phyloP scores from a whole-genome alignment of 192 early-diverging fungal genomes.

The Piromyces sp. region DNA sequence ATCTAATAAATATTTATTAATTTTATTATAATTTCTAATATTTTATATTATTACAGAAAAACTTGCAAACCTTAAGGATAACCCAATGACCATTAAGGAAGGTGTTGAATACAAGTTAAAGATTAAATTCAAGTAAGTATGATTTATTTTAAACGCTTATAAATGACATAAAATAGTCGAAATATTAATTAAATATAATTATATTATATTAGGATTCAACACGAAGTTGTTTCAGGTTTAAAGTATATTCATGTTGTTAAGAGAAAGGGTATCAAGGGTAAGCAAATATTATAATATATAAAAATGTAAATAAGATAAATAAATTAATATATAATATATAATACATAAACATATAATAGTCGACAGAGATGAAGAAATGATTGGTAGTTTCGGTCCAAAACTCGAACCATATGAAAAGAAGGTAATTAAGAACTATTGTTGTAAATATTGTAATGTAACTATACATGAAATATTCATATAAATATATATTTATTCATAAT shows the following conservation, averaged over 20 bases:
- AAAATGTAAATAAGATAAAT: neutral
- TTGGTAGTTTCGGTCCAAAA: conserved; percentile 84
- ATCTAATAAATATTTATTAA: too few species aligned
- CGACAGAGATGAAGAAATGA: conserved; percentile 88
- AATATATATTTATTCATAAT: too few species aligned
- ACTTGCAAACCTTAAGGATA: conserved; percentile 48
- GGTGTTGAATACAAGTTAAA: conserved; percentile 84
- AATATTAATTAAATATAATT: neutral
- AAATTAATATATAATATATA: neutral
- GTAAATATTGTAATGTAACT: too few species aligned
- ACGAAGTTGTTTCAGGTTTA: conserved; percentile 85
- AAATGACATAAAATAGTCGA: neutral
- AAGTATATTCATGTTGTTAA: conserved; percentile 90
- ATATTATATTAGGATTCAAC: conserved; percentile 50
- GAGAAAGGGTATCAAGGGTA: conserved; percentile 55
- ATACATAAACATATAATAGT: conserved; percentile 18
- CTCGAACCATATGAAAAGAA: conserved; percentile 63
- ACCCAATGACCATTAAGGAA: conserved; percentile 83
- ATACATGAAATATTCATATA: too few species aligned
- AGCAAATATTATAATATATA: neutral
- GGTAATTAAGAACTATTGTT: too few species aligned
- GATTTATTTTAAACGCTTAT: conserved; percentile 14
- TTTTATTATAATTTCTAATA: too few species aligned
- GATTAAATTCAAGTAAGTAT: conserved; percentile 62
- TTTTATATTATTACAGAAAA: conserved; percentile 26